A percentile compares a stretch with the other conserved stretches of the same genome.
phyloP scores from a whole-genome alignment of 257 asterid species.

The Nicotiana attenuata region DNA sequence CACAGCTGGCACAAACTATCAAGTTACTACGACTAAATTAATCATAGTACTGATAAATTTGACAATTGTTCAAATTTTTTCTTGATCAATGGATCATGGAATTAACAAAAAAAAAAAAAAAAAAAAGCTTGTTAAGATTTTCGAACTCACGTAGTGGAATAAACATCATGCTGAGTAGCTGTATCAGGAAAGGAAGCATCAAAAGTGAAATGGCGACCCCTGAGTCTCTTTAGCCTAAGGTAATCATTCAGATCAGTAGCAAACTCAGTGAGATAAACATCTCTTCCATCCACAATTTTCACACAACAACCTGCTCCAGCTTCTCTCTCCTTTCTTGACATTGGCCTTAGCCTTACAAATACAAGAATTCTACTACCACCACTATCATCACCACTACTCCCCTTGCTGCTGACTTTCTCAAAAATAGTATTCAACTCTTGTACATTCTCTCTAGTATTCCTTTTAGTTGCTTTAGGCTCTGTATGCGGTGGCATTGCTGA shows the following conservation, averaged over 20 bases:
- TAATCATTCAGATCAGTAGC: conserved; percentile 41
- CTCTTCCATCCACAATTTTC: conserved; percentile 45
- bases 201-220: conserved; percentile 58
- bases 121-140: background rate
- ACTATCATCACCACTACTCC: conserved; percentile 20
- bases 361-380: conserved; percentile 51
- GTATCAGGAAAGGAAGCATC: conserved; percentile 60
- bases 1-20: background rate
- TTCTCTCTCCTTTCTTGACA: conserved; percentile 49
- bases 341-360: conserved; percentile 65
- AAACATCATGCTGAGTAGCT: conserved; percentile 49
- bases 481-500: conserved; percentile 13
- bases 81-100: background rate
- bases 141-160: conserved; percentile 52
- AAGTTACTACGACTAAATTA: background rate
- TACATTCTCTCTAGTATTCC: conserved; percentile 19
- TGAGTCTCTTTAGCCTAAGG: conserved; percentile 53
- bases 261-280: conserved; percentile 49
- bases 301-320: conserved; percentile 57
- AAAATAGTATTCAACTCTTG: conserved; percentile 23
- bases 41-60: background rate
- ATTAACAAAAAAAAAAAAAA: background rate
- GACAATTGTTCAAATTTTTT: background rate
- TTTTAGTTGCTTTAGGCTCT: conserved; percentile 18
- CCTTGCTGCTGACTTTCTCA: conserved; percentile 18